Percentiles rank a stretch among this genome's conserved stretches.
These are phyloP conservation scores for Cyberlindnera suaveolens DNA, from an alignment of 805 yeast genomes.

Conservation along the genomic window DNA sequence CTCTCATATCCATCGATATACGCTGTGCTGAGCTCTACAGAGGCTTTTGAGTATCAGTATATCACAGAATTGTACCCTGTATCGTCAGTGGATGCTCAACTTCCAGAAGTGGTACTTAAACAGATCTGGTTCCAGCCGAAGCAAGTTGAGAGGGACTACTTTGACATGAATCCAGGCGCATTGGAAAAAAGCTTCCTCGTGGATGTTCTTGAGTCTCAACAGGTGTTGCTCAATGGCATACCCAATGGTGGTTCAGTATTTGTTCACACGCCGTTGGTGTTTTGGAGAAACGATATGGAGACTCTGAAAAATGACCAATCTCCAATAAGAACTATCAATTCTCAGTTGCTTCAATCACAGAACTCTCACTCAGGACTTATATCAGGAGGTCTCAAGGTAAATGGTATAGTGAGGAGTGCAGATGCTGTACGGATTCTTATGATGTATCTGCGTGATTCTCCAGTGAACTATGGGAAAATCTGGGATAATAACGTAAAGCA, in stretches of 20 bases:
- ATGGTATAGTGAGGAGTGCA: slow-evolving; percentile 39
- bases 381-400: slow-evolving; percentile 34
- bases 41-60: slow-evolving; percentile 12
- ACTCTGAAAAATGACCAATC: slow-evolving; percentile 1
- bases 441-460: slow-evolving; percentile 19
- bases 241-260: slow-evolving; percentile 2
- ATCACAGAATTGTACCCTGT: slow-evolving; percentile 9
- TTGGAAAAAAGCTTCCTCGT: slow-evolving; percentile 31
- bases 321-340: slow-evolving; percentile 35
- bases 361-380: slow-evolving; percentile 24
- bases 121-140: slow-evolving; percentile 19
- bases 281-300: too few relatives aligned
- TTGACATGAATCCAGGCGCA: slow-evolving; percentile 19
- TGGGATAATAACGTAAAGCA: slow-evolving; percentile 28
- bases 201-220: slow-evolving; percentile 31
- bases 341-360: not conserved
- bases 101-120: slow-evolving; percentile 7
- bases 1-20: slow-evolving; percentile 45
- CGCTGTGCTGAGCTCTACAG: slow-evolving; percentile 26
- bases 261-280: too few relatives aligned
- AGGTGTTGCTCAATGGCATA: slow-evolving; percentile 22
- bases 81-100: slow-evolving; percentile 5
- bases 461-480: slow-evolving; percentile 13
- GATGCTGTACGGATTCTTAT: slow-evolving; percentile 32
- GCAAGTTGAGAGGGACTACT: slow-evolving; percentile 2